Evolutionary conservation across 352 stramenopile genomes (phyloP), one percentile per base, ranked within the genome.

Genomic region (Globisporangium cylindrosporum): DNA sequence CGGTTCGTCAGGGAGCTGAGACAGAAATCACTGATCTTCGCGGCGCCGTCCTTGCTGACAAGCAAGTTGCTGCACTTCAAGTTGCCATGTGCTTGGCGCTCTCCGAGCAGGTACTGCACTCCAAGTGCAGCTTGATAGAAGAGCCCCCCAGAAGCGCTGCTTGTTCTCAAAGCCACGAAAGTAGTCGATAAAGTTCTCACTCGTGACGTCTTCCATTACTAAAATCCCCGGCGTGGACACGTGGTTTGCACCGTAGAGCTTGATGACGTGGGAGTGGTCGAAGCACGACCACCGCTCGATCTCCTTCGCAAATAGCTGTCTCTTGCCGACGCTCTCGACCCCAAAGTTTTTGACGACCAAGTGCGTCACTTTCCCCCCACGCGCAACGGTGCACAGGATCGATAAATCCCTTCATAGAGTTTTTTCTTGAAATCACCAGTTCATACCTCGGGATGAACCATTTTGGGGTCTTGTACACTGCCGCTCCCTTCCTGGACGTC

Each of bases 51-150:
- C 8, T 74, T 65, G 15, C 81, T 86, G 3, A 96, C 68, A 5
- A 97, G 77, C 25, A 97, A 72, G 70, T 97, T 97, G 60, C 77
- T 85, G 51, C 84, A 89, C 62, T 97, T 97, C 18, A 97, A 74
- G 59, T 97, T 89, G 24, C 90, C 82, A 62, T 97, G 91, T 15
- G 95, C 43, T 79, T 74, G 29, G 73, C 36, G n/a, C 54, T 51
- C 65, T 95, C 36, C 10, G 36, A 43, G 84, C 10, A 95, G 53
- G 73, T 82, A 93, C 41, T 64, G 24, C 8, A 95, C 62, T 0
- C 82, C 87, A 22, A 83, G 25, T 0, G 76, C 73, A 1, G 72
- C 73, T 46, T 87, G 73, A 53, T 81, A 73, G 25, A 88, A 73
- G 8, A 64, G 62, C 5, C 46, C 46, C 46, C 68, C 68, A 77